Evolutionary conservation across 257 asterid species (phyloP).

Genomic region (Solanum commersonii): DNA sequence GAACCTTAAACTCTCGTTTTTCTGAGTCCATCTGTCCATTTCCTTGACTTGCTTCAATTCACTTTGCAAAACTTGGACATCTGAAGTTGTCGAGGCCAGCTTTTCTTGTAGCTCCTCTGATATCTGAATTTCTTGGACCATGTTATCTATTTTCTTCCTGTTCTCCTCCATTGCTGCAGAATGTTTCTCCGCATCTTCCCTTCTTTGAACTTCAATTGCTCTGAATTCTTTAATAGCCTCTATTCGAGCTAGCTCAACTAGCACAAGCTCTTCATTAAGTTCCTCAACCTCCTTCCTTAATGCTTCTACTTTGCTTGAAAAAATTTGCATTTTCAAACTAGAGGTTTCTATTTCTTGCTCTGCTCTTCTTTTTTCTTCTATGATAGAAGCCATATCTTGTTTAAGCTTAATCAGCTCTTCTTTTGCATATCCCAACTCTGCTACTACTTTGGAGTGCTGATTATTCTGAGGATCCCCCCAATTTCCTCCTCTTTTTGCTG

Average conservation of each 20-base stretch:
- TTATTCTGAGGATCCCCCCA: conserved; percentile 9
- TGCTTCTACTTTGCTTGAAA: conserved; percentile 20
- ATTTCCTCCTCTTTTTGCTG: conserved; percentile 17
- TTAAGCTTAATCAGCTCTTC: conserved; percentile 48
- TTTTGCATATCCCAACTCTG: conserved; percentile 43
- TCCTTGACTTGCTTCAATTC: conserved; percentile 45
- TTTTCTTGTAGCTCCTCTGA: conserved; percentile 33
- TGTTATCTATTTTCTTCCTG: conserved; percentile 22
- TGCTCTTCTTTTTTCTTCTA: conserved; percentile 53
- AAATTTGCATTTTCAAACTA: conserved; percentile 16
- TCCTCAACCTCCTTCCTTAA: conserved; percentile 44
- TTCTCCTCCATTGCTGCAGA: conserved; percentile 32
- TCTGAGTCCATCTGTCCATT: conserved; percentile 19
- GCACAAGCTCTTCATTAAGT: conserved; percentile 64
- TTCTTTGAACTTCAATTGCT: conserved; percentile 44
- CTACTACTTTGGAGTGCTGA: conserved; percentile 29
- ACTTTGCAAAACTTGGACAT: conserved; percentile 34
- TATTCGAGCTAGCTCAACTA: conserved; percentile 82
- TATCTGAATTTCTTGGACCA: conserved; percentile 23
- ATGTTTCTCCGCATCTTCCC: conserved; percentile 22
- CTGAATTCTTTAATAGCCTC: conserved; percentile 64
- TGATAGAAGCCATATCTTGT: conserved; percentile 62
- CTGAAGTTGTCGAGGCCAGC: conserved; percentile 39
- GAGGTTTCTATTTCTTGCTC: conserved; percentile 34
- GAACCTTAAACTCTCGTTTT: neutral